Evolutionary conservation across 148 eudicot genomes (phyloP), one percentile per base, ranked within the genome.

Genomic region (Drosera capensis): DNA sequence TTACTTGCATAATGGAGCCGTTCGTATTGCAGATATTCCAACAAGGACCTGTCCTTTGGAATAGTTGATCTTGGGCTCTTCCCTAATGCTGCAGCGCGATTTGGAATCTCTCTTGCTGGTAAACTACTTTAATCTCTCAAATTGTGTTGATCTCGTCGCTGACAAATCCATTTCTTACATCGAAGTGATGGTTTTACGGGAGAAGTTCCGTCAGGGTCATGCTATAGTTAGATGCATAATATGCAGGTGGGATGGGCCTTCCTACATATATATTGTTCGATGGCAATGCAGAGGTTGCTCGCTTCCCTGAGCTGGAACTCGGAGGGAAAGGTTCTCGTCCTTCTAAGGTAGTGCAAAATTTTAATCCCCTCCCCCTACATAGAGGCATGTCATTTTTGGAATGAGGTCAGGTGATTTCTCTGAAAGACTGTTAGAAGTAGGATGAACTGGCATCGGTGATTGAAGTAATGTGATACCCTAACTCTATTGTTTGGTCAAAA

Each of bases 31-130:
- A 90, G 99, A 57, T 90, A 80, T 57, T 79, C 95, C 11, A 90
- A 71, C 57, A 76, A 85, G 70, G 65, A 75, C 56, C 52, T 90
- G 60, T 84, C 93, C 23, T 85, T 90, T 59, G 99, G 80, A 53
- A 56, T 70, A 52, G 82, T 90, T 57, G 93, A 90, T 68, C 79
- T 90, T 44, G 99, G 99, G 41, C 95, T 90, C 60, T 90, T 90
- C 53, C 88, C 95, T 13, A 90, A 90, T 66, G 73, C 70, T 44
- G 93, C 99, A 12, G 88, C 68, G 48, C 77, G 65, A 66, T 84
- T 64, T 54, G 88, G 94, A 46, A 74, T 84, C 36, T 67, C 81
- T 60, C 75, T 69, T 25, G 65, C 71, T 67, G 78, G 70, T 72
- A 43, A 45, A 34, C 41, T 20, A 22, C 23, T 41, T 25, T 45